Base-by-base conservation (phyloP, 306 rosid genomes). In the Acmispon strigosus region DNA sequence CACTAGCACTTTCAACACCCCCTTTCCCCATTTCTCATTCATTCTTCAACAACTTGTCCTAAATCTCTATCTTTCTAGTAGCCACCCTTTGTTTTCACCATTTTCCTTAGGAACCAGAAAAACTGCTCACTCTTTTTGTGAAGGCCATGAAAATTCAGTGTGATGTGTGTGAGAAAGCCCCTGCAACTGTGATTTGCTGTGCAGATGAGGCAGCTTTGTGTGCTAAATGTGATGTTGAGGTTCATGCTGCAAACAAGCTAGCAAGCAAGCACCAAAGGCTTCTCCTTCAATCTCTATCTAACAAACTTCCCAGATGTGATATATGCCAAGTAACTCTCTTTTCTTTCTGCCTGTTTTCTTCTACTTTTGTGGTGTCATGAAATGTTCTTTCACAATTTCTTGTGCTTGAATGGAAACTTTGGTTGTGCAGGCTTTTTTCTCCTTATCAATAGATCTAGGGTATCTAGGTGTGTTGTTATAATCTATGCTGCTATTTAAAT, bases 191-290 rank as follows among this genome's bases (percentile, higher is more conserved):
- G 76, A 94, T 94, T 32, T 94, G 99, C 73, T 94, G 99, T 57
- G 96, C 99, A 0, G 99, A 94, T 73, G 99, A 94, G 75, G 99
- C 99, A 4, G 97, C 96, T 27, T 84, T 94, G 50, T 94, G 99
- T 54, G 90, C 92, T 11, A 91, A 83, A 80, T 94, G 99, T 36
- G 99, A 94, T 32, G 80, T 89, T 4, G 99, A 94, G 76, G 97
- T 94, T 73, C 99, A 94, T 81, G 97, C 97, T 15, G 99, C 99
- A 0, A 94, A 94, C 75, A 94, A 89, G 86, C 97, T 94, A 5
- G 99, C 99, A 37, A 94, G 96, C 81, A 94, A 94, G 77, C 97
- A 94, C 72, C 99, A 91, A 76, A 84, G 99, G 85, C 96, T 94
- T 79, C 96, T 84, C 16, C 97, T 94, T 71, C 83, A 94, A 39